phyloP scores from a whole-genome alignment of 768 basidiomycete species.

The Suillus fuscotomentosus region DNA sequence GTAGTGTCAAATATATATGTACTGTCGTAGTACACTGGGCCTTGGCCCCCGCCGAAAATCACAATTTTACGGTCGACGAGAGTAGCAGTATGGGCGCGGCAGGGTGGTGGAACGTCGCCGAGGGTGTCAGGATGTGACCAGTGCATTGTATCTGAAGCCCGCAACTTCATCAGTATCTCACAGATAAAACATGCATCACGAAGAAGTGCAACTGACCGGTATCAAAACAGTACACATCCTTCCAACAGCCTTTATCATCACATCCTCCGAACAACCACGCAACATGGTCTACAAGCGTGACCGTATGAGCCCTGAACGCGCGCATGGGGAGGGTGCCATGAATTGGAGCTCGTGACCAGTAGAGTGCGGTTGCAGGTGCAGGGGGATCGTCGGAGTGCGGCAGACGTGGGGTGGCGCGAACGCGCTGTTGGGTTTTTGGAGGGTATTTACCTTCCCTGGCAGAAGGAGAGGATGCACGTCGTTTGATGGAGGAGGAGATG shows the following conservation, averaged over 20 bases:
- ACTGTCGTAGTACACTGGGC: conserved; percentile 76
- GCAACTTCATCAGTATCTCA: not conserved
- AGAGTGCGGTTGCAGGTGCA: conserved; percentile 74
- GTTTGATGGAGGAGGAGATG: conserved; percentile 22
- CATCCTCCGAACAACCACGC: conserved; percentile 92
- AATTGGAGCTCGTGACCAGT: conserved; percentile 84
- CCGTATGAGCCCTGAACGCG: conserved; percentile 78
- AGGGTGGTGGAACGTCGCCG: conserved; percentile 81
- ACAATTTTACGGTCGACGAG: conserved; percentile 78
- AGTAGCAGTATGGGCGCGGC: conserved; percentile 86
- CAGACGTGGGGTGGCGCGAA: conserved; percentile 53
- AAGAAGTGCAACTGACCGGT: conserved; percentile 47
- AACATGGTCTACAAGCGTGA: conserved; percentile 76
- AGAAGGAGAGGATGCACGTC: conserved; percentile 27
- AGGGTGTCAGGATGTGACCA: conserved; percentile 78
- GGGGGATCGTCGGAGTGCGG: conserved; percentile 59
- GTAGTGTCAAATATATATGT: conserved; percentile 82
- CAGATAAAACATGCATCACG: conserved; percentile 4
- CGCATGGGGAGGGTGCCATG: conserved; percentile 66
- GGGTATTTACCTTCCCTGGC: conserved; percentile 21
- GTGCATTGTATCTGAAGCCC: conserved; percentile 72
- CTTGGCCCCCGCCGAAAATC: conserved; percentile 86
- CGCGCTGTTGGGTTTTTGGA: conserved; percentile 24
- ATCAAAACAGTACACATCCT: conserved; percentile 83
- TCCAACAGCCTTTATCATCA: conserved; percentile 72